Evolutionary conservation across 2,329 filamentous ascomycete species (phyloP).

Genomic region (Fusarium verrucosum): DNA sequence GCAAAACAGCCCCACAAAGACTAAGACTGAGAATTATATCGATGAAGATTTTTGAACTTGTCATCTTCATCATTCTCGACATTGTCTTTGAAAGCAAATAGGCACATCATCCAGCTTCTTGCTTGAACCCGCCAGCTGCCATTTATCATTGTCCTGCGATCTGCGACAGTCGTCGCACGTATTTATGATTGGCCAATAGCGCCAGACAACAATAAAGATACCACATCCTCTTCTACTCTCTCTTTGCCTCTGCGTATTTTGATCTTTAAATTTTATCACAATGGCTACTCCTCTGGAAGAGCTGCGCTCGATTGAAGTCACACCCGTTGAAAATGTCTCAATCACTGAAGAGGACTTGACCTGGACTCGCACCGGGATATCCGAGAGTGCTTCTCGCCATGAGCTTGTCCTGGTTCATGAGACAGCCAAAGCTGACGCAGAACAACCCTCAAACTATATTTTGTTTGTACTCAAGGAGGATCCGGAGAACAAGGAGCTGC

Average conservation of each 20-base stretch:
- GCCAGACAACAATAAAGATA: slow-evolving; percentile 26
- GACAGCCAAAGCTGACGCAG: background rate
- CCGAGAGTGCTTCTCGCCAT: slow-evolving; percentile 31
- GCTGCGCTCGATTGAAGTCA: background rate
- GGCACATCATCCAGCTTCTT: background rate
- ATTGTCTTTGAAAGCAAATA: background rate
- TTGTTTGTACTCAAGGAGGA: slow-evolving; percentile 54
- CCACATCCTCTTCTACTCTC: background rate
- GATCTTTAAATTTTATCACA: background rate
- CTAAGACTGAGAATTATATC: slow-evolving; percentile 20
- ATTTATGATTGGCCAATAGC: slow-evolving; percentile 28
- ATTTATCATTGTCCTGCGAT: background rate
- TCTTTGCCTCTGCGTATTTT: background rate
- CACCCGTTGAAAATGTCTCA: slow-evolving; percentile 31
- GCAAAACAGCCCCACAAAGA: slow-evolving; percentile 35
- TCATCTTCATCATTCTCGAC: slow-evolving; percentile 10
- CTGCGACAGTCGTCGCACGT: background rate
- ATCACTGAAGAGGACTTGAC: slow-evolving; percentile 41
- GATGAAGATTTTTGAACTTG: slow-evolving; percentile 20
- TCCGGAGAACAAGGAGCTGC: slow-evolving; percentile 36
- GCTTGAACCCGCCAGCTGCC: background rate
- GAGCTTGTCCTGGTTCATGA: slow-evolving; percentile 46
- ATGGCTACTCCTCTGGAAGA: slow-evolving; percentile 17
- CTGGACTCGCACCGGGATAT: slow-evolving; percentile 39
- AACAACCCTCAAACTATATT: slow-evolving; percentile 40